Conservation (phyloP, 2,329 filamentous ascomycete genomes). For the Phialophora macrospora region DNA sequence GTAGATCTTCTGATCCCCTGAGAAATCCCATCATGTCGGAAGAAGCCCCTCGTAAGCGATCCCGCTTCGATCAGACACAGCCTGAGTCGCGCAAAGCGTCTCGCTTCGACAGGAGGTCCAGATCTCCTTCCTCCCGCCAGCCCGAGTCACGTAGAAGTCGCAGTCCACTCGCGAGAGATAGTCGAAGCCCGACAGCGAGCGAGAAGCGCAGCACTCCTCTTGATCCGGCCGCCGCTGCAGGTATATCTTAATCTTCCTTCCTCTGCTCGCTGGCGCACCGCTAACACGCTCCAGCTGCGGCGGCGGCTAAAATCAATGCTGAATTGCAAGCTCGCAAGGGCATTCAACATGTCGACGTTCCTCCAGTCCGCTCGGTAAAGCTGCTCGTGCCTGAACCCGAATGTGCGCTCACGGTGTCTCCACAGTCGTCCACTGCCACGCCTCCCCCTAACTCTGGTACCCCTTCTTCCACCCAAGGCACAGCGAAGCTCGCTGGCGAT, state of each 20-base stretch:
- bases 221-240: conserved; percentile 78
- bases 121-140: conserved; percentile 73
- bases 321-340: conserved; percentile 84
- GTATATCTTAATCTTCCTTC: conserved; percentile 54
- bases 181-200: conserved; percentile 54
- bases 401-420: not conserved
- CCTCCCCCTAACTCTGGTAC: conserved; percentile 57
- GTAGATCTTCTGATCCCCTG: not conserved
- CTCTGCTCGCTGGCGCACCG: not conserved
- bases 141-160: conserved; percentile 76
- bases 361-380: conserved; percentile 71
- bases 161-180: conserved; percentile 70
- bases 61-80: conserved; percentile 91
- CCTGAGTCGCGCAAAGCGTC: conserved; percentile 76
- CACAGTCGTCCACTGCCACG: conserved; percentile 29
- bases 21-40: conserved; percentile 34
- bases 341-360: conserved; percentile 87
- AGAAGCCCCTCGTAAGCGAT: conserved; percentile 66
- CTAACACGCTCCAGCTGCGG: conserved; percentile 67
- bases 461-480: conserved; percentile 53
- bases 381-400: not conserved
- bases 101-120: conserved; percentile 89
- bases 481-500: conserved; percentile 74
- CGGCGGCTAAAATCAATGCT: conserved; percentile 85
- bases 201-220: conserved; percentile 55